A percentile compares a stretch with the other conserved stretches of the same genome.
Evolutionary conservation across 441 rosid species (phyloP).

Genomic region (Pelargonium myrrhifolium): DNA sequence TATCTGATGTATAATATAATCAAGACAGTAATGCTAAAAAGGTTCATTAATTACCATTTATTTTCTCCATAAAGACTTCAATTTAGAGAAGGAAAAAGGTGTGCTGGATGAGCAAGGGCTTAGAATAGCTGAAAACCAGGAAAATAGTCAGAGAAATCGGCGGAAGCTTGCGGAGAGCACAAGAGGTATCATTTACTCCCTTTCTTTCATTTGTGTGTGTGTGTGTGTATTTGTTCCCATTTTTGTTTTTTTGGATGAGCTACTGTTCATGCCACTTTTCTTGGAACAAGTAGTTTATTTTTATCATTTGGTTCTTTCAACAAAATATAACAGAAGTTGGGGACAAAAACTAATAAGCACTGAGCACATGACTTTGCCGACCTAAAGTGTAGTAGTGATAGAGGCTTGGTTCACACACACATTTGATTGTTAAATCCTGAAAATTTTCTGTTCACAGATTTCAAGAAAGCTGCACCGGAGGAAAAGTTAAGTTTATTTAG

Average conservation of each 20-base stretch:
- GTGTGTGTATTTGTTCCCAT: not conserved
- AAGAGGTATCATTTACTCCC: slow-evolving; percentile 49
- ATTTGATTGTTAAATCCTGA: not conserved
- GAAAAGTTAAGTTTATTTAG: slow-evolving; percentile 81
- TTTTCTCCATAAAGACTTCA: slow-evolving; percentile 49
- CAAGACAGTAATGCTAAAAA: not conserved
- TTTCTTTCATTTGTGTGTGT: not conserved
- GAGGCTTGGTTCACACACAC: not conserved
- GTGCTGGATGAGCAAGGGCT: slow-evolving; percentile 93
- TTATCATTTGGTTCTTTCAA: not conserved
- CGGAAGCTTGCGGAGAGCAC: slow-evolving; percentile 99
- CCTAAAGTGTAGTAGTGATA: not conserved
- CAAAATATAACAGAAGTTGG: not conserved
- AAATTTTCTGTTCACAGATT: slow-evolving; percentile 41
- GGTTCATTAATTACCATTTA: slow-evolving; percentile 2
- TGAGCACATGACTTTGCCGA: not conserved
- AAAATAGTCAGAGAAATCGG: slow-evolving; percentile 87
- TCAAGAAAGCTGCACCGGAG: slow-evolving; percentile 91
- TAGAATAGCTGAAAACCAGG: slow-evolving; percentile 92
- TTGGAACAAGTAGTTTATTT: not conserved
- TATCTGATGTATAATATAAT: not conserved
- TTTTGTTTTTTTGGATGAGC: not conserved
- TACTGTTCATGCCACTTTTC: slow-evolving; percentile 6
- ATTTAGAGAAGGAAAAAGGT: slow-evolving; percentile 88
- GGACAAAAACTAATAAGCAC: not conserved